phyloP scores from a whole-genome alignment of 2,329 filamentous ascomycete genomes.

The Colletotrichum liaoningense region DNA sequence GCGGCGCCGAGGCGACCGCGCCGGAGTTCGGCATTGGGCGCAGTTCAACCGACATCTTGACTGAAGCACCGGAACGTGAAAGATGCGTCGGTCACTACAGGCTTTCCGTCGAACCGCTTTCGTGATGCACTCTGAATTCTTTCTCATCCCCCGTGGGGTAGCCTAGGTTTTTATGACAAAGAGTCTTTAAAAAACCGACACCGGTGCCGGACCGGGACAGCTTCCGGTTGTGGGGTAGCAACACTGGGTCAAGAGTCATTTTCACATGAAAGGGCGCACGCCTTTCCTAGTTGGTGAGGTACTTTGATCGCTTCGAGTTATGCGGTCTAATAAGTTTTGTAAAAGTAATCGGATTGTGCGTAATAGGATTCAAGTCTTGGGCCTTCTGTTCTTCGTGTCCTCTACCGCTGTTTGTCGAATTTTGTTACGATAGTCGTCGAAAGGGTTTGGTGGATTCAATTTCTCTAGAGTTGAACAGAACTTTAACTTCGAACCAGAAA shows the following conservation, averaged over 20 bases:
- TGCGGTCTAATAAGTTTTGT: background rate
- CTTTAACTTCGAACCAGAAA: too few species aligned
- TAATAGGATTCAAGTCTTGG: too few species aligned
- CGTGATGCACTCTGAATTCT: background rate
- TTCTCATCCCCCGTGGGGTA: too few species aligned
- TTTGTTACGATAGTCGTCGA: too few species aligned
- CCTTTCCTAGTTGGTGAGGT: background rate
- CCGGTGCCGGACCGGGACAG: constrained; percentile 1
- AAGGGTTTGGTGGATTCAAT: too few species aligned
- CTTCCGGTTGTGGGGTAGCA: background rate
- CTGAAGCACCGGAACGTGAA: background rate
- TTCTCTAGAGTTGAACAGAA: too few species aligned
- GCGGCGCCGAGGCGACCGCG: background rate
- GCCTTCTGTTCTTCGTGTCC: too few species aligned
- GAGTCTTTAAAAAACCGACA: background rate
- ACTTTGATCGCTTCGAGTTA: too few species aligned
- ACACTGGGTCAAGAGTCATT: background rate
- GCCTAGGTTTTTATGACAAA: background rate
- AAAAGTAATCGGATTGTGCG: background rate
- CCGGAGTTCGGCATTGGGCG: background rate
- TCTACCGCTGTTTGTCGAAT: too few species aligned
- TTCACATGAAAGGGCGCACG: background rate
- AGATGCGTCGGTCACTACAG: background rate
- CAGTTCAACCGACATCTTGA: constrained; percentile 15
- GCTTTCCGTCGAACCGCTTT: background rate